These are phyloP conservation scores for Dactylella cylindrospora DNA, from an alignment of 2,329 filamentous ascomycete genomes.

Conservation along the genomic window DNA sequence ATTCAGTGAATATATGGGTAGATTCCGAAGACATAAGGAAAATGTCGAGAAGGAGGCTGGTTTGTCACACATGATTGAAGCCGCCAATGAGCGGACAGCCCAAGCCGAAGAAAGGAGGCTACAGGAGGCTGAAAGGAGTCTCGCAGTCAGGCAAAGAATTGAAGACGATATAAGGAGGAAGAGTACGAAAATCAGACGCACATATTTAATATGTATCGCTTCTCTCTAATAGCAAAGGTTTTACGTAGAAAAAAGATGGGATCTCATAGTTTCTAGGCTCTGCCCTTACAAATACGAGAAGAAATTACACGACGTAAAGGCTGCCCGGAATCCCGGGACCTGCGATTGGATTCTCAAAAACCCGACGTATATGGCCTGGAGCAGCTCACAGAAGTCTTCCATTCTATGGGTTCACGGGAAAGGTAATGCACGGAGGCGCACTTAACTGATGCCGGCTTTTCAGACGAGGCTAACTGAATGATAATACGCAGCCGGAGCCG, in stretches of 20 bases:
- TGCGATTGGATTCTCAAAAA: conserved; percentile 11
- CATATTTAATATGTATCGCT: not conserved
- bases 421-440: conserved; percentile 10
- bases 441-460: not conserved
- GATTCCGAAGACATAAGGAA: conserved; percentile 38
- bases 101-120: conserved; percentile 12
- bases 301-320: conserved; percentile 13
- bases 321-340: conserved; percentile 3
- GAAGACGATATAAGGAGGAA: conserved; percentile 17
- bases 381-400: not conserved
- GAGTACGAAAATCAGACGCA: conserved; percentile 3
- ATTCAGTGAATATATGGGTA: conserved; percentile 42
- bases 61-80: conserved; percentile 46
- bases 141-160: not conserved
- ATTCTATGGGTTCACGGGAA: conserved; percentile 30
- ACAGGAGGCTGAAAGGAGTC: conserved; percentile 7
- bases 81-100: conserved; percentile 24
- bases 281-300: conserved; percentile 25
- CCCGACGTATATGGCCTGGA: conserved; percentile 5
- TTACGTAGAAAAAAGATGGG: conserved; percentile 22
- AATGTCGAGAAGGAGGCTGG: conserved; percentile 45
- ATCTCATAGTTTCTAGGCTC: conserved; percentile 9
- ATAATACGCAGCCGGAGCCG: conserved; percentile 35
- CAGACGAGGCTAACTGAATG: not conserved
- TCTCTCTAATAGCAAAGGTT: too few species aligned